These are phyloP conservation scores for Hypoxylon sp. DNA, from an alignment of 2,329 filamentous ascomycete species.

Conservation along the genomic window DNA sequence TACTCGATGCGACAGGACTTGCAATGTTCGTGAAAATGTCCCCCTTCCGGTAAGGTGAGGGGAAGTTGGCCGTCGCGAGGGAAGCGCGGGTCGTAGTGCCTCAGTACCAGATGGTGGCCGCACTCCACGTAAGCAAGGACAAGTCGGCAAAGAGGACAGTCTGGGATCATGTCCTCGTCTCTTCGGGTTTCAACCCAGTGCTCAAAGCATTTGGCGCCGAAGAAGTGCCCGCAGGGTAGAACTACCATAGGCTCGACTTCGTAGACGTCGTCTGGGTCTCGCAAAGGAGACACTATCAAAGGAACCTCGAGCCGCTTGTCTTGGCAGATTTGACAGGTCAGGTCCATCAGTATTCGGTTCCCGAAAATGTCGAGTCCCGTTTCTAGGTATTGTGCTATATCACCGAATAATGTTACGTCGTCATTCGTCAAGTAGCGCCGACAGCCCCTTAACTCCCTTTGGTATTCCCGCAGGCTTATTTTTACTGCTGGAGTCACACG, in stretches of 20 bases:
- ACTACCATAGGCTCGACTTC: constrained; percentile 12
- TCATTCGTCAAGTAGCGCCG: constrained; percentile 4
- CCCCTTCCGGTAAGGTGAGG: constrained; percentile 32
- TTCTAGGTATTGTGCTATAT: constrained; percentile 29
- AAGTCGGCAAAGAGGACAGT: constrained; percentile 36
- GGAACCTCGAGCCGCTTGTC: constrained; percentile 24
- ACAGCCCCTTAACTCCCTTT: neutral
- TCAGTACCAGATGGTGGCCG: constrained; percentile 20
- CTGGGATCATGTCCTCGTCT: accelerated
- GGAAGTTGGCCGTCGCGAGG: constrained; percentile 10
- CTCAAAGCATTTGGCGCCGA: constrained; percentile 22
- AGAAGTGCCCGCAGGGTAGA: constrained; percentile 38
- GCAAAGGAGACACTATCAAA: neutral
- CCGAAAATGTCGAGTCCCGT: constrained; percentile 13
- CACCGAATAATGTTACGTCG: constrained; percentile 28
- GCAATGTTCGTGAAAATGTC: constrained; percentile 4
- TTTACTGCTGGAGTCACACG: neutral
- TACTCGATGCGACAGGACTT: neutral
- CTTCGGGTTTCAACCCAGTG: constrained; percentile 6
- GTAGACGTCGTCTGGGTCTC: neutral
- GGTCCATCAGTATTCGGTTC: constrained; percentile 11
- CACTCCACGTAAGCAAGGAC: constrained; percentile 20
- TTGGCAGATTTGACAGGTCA: constrained; percentile 35
- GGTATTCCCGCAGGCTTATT: neutral
- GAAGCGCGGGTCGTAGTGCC: constrained; percentile 2